Evolutionary conservation across 2,329 filamentous ascomycete genomes (phyloP).

Genomic region (Fusarium illudens): DNA sequence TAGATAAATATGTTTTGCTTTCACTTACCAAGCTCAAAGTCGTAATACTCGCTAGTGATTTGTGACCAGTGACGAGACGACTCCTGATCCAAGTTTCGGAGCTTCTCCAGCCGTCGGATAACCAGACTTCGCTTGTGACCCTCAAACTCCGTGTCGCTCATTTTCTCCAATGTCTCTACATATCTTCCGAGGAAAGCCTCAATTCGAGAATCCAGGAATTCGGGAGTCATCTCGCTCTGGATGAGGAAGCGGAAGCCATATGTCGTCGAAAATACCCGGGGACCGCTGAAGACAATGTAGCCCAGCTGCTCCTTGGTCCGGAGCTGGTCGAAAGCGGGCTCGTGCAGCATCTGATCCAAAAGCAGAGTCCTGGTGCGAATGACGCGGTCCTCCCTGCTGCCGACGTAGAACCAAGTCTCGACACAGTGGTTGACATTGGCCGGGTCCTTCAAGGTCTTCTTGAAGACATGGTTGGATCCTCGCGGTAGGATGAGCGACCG

Average conservation of each 20-base stretch:
- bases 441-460: slow-evolving; percentile 81
- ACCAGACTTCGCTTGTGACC: slow-evolving; percentile 90
- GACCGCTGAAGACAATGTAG: slow-evolving; percentile 91
- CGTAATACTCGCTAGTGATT: slow-evolving; percentile 85
- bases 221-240: slow-evolving; percentile 86
- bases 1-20: neutral
- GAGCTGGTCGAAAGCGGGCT: slow-evolving; percentile 93
- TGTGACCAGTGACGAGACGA: slow-evolving; percentile 84
- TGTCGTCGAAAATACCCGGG: slow-evolving; percentile 75
- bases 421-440: slow-evolving; percentile 91
- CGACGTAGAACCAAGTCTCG: slow-evolving; percentile 78
- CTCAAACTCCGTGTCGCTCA: slow-evolving; percentile 87
- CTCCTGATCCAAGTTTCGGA: slow-evolving; percentile 92
- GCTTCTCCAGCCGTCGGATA: slow-evolving; percentile 85
- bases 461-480: slow-evolving; percentile 85
- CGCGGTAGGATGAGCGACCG: slow-evolving; percentile 80
- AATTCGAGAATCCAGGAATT: slow-evolving; percentile 87
- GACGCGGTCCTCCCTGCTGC: slow-evolving; percentile 72
- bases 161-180: slow-evolving; percentile 71
- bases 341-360: slow-evolving; percentile 88
- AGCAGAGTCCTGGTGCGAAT: slow-evolving; percentile 81
- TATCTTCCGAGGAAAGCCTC: slow-evolving; percentile 82
- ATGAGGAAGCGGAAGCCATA: slow-evolving; percentile 90
- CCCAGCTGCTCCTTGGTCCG: slow-evolving; percentile 97
- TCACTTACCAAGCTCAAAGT: slow-evolving; percentile 82